Percentiles rank a stretch among this genome's conserved stretches.
Evolutionary conservation across 768 basidiomycete genomes (phyloP).

Genomic region (Sarcodon aspratus): DNA sequence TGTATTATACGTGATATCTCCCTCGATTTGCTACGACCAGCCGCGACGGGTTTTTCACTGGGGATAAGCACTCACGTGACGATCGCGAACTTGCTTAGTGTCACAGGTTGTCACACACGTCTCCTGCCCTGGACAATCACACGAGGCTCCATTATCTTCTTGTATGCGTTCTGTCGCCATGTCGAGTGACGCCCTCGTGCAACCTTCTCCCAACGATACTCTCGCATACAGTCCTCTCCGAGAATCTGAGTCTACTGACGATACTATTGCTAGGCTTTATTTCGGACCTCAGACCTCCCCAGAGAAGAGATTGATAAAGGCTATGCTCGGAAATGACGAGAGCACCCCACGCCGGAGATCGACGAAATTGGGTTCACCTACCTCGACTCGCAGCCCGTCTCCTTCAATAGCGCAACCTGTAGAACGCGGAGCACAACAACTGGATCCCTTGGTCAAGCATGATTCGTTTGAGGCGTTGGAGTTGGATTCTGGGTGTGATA

Average conservation of each 20-base stretch:
- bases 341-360: slow-evolving; percentile 33
- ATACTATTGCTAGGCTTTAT: slow-evolving; percentile 31
- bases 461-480: slow-evolving; percentile 14
- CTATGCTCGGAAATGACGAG: slow-evolving; percentile 15
- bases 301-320: slow-evolving; percentile 32
- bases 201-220: slow-evolving; percentile 14
- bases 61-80: neutral
- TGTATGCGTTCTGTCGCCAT: neutral
- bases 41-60: no score
- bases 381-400: slow-evolving; percentile 1
- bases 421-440: neutral
- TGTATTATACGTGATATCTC: no score
- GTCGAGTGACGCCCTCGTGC: neutral
- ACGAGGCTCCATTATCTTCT: neutral
- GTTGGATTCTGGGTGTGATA: slow-evolving; percentile 15
- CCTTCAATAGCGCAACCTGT: neutral
- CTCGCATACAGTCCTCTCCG: slow-evolving; percentile 13
- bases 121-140: neutral
- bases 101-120: neutral
- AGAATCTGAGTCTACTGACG: slow-evolving; percentile 28
- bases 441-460: slow-evolving; percentile 1
- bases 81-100: neutral
- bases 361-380: slow-evolving; percentile 34
- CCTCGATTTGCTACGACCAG: no score
- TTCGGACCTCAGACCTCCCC: slow-evolving; percentile 43